phyloP scores from a whole-genome alignment of 495 filamentous ascomycete species.

The Annulohypoxylon maeteangense region DNA sequence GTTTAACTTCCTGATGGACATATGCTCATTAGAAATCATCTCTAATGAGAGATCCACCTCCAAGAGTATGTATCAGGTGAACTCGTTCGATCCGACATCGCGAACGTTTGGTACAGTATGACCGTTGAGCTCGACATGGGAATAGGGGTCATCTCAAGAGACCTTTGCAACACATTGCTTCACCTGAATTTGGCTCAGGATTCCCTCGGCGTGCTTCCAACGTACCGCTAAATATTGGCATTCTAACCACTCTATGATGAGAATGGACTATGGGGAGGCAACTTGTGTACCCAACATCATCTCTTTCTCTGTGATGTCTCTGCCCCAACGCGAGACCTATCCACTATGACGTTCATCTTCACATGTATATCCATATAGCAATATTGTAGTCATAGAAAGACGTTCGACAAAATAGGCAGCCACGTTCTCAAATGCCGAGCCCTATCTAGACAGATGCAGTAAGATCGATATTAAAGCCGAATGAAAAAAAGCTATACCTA shows the following conservation, averaged over 20 bases:
- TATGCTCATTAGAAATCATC: neutral
- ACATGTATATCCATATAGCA: neutral
- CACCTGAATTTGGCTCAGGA: neutral
- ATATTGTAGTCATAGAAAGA: neutral
- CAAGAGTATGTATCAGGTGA: constrained; percentile 4
- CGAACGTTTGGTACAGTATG: constrained; percentile 1
- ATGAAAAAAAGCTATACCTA: neutral
- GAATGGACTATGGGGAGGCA: neutral
- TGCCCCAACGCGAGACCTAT: neutral
- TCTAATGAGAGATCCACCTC: constrained; percentile 26
- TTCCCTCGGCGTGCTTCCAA: constrained; percentile 12
- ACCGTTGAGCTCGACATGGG: neutral
- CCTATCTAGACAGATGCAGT: constrained; percentile 20
- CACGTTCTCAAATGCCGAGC: constrained; percentile 24
- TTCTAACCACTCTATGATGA: neutral
- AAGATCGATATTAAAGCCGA: constrained; percentile 31
- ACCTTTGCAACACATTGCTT: constrained; percentile 18
- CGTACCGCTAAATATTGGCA: neutral
- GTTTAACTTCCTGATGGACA: constrained; percentile 8
- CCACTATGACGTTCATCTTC: neutral
- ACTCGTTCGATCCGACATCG: constrained; percentile 16
- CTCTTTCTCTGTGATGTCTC: neutral
- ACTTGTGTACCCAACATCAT: constrained; percentile 1
- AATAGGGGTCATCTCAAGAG: neutral
- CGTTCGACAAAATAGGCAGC: neutral